Base-by-base conservation (phyloP, 768 basidiomycete genomes). In the Omphalotus guepiniiformis region DNA sequence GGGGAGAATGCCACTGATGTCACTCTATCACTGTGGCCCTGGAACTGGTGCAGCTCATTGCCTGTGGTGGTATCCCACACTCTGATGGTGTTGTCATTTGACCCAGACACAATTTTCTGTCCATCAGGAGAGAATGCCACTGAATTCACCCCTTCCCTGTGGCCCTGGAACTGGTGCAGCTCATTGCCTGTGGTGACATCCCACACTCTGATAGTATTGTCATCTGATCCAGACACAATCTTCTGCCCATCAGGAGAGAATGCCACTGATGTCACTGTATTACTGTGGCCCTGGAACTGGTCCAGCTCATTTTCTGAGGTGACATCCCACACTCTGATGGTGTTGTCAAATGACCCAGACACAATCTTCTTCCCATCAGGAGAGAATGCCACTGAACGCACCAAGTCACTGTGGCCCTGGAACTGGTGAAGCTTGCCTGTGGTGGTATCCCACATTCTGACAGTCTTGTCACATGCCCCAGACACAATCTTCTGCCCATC, bases 101-200 rank as follows among this genome's bases (percentile, higher is more conserved):
- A 44, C 15, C 42, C 42, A 34, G 42, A 44, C 13, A 30, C 42
- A 44, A 44, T 12, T 6, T 44, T 6, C 27, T 30, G 15, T 27
- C 42, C 27, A 8, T 16, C 30, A 34, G 42, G 42, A 28, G 42
- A 44, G 30, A 34, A 44, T 29, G 42, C 26, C n/a, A 44, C 25
- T 16, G 42, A 25, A 5, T 4, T 5, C 23, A 44, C 42, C 25
- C 13, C 7, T 12, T 18, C 27, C 5, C 25, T 30, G 25, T 44
- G 42, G 28, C 42, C 42, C 5, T 28, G 5, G 9, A 44, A 16
- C 23, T 11, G 23, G 4, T 27, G 12, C 5, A 12, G 6, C 16
- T 34, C 22, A 23, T 44, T 4, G 6, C 42, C 42, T 44, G 42
- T 29, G 6, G 13, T 12, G 4, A 44, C 42, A 44, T 44, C 30